Base-by-base conservation (phyloP, 1,139 yeast genomes). In the Yamadazyma triangularis region DNA sequence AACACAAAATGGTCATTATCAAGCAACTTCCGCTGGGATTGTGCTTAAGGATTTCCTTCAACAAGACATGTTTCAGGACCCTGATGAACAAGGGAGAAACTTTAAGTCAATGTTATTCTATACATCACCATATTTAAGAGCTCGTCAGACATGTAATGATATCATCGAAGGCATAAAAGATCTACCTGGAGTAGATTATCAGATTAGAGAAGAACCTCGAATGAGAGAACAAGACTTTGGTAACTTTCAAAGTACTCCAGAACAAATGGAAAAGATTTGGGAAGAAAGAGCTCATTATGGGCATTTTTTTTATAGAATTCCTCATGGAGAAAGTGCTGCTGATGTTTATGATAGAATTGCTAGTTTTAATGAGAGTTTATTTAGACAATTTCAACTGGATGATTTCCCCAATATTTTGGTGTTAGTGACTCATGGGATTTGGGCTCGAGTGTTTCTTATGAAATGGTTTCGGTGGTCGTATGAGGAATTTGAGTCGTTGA, bases 171-270 rank as follows among this genome's bases (percentile, higher is more conserved):
- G 79, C 1, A 64, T 86, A 25, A 69, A 73, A 32, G 76, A 61
- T 32, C 53, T 71, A 13, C 58, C 65, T 2, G 75, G 69, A 23
- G 64, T 76, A 1, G 51, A 63, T 3, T 78, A 76, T 44, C 58
- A 65, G 26, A 74, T 85, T 8, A 70, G 75, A 42, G 96, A 88
- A 51, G 96, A 88, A 48, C 94, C 96, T 4, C 60, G 96, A 32
- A 76, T 88, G 75, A 67, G 96, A 42, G 96, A 88, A 52, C 96
- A 88, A 54, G 96, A 88, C 55, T 88, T 88, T 51, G 96, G 96
- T 14, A 88, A 88, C 51, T 87, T 86, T 56, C 96, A 88, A 58
- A 73, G 81, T 35, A 75, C 82, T 24, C 72, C 81, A 3, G 80
- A 72, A 34, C 88, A 81, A 41, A 86, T 88, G 93, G 79, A 78